phyloP scores from a whole-genome alignment of 129 eudicot species.

The Calendula officinalis region DNA sequence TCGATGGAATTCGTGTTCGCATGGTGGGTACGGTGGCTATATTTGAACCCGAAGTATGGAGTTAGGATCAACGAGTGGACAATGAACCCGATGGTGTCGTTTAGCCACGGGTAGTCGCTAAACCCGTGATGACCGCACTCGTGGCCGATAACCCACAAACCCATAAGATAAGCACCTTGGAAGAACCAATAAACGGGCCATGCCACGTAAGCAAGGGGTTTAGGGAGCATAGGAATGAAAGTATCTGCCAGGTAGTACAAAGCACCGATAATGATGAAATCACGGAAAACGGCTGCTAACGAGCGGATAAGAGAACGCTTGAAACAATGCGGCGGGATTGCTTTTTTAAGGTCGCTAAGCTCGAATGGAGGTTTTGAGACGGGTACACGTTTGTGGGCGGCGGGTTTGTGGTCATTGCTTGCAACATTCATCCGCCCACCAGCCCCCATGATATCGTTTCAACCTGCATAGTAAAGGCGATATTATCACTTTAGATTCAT shows the following conservation, averaged over 20 bases:
- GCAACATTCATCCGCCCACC: conserved; percentile 17
- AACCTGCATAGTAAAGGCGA: neutral
- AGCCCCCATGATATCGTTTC: conserved; percentile 20
- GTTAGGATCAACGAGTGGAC: conserved; percentile 24
- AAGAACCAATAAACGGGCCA: conserved; percentile 40
- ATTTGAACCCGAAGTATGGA: conserved; percentile 36
- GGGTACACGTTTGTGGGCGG: conserved; percentile 26
- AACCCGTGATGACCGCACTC: conserved; percentile 41
- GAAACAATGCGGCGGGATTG: conserved; percentile 42
- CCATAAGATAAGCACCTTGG: conserved; percentile 34
- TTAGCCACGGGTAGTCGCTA: conserved; percentile 35
- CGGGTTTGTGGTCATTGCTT: conserved; percentile 4
- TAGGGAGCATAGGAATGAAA: conserved; percentile 26
- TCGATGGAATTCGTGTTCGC: conserved; percentile 31
- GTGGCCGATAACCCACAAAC: conserved; percentile 40
- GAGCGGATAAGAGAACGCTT: conserved; percentile 33
- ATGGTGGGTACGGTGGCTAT: conserved; percentile 36
- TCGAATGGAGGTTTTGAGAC: conserved; percentile 32
- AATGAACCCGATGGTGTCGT: conserved; percentile 33
- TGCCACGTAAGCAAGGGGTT: conserved; percentile 27
- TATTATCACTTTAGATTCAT: no score
- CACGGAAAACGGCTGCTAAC: conserved; percentile 20
- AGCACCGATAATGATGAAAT: conserved; percentile 8
- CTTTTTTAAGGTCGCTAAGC: conserved; percentile 36
- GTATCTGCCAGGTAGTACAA: conserved; percentile 31